phyloP scores from a whole-genome alignment of 179 eudicot species.

The Heliamphora pulchella region DNA sequence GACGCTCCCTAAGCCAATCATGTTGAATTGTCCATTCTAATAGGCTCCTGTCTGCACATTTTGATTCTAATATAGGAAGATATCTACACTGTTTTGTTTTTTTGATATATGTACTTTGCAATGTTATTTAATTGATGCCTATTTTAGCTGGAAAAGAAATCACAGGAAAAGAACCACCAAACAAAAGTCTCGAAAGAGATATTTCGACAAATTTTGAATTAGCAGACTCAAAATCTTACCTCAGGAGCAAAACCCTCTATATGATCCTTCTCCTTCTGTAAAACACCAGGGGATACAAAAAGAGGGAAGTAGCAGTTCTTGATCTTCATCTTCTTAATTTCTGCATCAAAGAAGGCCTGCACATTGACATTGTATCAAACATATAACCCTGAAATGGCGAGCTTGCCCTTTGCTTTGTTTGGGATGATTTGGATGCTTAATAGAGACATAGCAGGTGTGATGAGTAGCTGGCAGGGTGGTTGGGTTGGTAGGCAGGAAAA shows the following conservation, averaged over 20 bases:
- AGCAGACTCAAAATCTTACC: conserved; percentile 34
- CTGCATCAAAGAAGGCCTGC: conserved; percentile 86
- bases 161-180: not conserved
- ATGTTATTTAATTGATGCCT: not conserved
- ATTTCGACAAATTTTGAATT: not conserved
- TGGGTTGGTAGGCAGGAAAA: too few species aligned
- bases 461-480: too few species aligned
- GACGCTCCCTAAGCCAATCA: not conserved
- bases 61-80: not conserved
- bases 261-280: conserved; percentile 89
- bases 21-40: not conserved
- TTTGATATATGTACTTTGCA: not conserved
- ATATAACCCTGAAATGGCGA: not conserved
- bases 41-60: not conserved
- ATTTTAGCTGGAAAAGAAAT: not conserved
- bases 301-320: conserved; percentile 91
- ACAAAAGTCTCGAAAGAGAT: not conserved
- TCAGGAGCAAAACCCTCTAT: conserved; percentile 99
- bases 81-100: not conserved
- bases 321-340: conserved; percentile 80
- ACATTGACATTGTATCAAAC: conserved; percentile 8
- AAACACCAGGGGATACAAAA: conserved; percentile 75
- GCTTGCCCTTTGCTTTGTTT: too few species aligned
- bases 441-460: too few species aligned
- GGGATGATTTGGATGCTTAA: too few species aligned